A percentile compares a stretch with the other conserved stretches of the same genome.
phyloP scores from a whole-genome alignment of 352 stramenopile genomes.

The Elongisporangium prolatum region DNA sequence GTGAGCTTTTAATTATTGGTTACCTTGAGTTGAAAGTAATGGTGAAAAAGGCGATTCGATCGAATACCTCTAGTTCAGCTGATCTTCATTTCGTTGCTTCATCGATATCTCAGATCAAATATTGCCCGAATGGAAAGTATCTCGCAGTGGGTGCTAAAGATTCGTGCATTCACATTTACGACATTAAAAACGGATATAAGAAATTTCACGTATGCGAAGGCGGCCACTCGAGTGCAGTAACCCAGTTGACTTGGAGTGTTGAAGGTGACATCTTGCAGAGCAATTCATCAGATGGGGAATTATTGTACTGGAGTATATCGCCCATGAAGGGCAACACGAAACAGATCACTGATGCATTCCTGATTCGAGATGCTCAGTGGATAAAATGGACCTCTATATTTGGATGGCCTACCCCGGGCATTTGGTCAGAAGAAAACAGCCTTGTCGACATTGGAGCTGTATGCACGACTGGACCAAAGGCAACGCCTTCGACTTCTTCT shows the following conservation, averaged over 20 bases:
- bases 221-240: slow-evolving; percentile 73
- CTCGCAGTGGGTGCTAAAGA: slow-evolving; percentile 54
- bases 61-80: slow-evolving; percentile 8
- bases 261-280: slow-evolving; percentile 77
- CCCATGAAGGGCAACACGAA: slow-evolving; percentile 29
- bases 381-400: slow-evolving; percentile 66
- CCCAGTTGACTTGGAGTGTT: slow-evolving; percentile 84
- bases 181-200: slow-evolving; percentile 44
- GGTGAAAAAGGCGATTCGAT: slow-evolving; percentile 40
- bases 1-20: slow-evolving; percentile 46
- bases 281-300: slow-evolving; percentile 68
- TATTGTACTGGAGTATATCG: slow-evolving; percentile 50
- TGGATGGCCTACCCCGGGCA: slow-evolving; percentile 55
- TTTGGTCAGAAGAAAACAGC: slow-evolving; percentile 50
- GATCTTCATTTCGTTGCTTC: slow-evolving; percentile 5
- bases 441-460: slow-evolving; percentile 47
- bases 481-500: background rate
- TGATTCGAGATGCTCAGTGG: slow-evolving; percentile 54
- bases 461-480: slow-evolving; percentile 27
- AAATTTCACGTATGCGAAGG: slow-evolving; percentile 56
- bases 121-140: slow-evolving; percentile 37
- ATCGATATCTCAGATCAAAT: slow-evolving; percentile 41
- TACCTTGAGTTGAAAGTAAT: slow-evolving; percentile 29
- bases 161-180: slow-evolving; percentile 61
- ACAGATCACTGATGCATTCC: slow-evolving; percentile 59